Evolutionary conservation across 345 rosid genomes (phyloP).

Genomic region (Capsella bursapastoris): DNA sequence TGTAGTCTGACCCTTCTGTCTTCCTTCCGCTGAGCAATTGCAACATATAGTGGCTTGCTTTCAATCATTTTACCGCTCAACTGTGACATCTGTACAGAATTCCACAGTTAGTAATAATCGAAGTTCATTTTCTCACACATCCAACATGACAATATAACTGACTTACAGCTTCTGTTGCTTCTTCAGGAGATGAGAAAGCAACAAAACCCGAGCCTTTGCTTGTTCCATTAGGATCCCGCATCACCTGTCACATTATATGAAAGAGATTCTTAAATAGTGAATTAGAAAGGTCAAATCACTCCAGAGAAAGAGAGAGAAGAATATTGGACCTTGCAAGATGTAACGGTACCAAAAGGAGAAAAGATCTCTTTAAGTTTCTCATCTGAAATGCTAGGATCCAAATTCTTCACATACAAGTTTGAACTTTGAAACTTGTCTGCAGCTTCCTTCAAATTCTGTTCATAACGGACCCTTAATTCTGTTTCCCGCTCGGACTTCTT

Average conservation of each 20-base stretch:
- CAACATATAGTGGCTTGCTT: constrained; percentile 50
- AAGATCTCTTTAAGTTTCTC: constrained; percentile 89
- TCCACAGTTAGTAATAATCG: constrained; percentile 3
- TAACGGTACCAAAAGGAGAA: constrained; percentile 71
- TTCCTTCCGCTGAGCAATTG: constrained; percentile 47
- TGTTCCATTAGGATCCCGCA: constrained; percentile 82
- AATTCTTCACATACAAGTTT: constrained; percentile 84
- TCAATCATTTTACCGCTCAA: constrained; percentile 47
- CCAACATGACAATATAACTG: constrained; percentile 2
- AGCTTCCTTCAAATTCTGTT: constrained; percentile 85
- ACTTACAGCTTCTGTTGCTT: constrained; percentile 91
- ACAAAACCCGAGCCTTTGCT: constrained; percentile 90
- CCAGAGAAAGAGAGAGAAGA: not conserved
- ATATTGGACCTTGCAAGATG: constrained; percentile 85
- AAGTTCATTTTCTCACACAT: not conserved
- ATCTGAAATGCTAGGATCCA: constrained; percentile 84
- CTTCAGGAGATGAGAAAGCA: constrained; percentile 81
- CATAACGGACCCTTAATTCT: constrained; percentile 73
- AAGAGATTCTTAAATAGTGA: not conserved
- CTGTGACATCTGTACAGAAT: constrained; percentile 37
- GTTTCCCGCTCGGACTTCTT: constrained; percentile 86
- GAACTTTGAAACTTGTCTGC: constrained; percentile 85
- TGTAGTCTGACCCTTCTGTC: constrained; percentile 48
- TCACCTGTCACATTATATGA: constrained; percentile 53
- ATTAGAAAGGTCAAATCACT: constrained; percentile 2